phyloP scores from a whole-genome alignment of 2,329 filamentous ascomycete species.

The Volutella citrinella region DNA sequence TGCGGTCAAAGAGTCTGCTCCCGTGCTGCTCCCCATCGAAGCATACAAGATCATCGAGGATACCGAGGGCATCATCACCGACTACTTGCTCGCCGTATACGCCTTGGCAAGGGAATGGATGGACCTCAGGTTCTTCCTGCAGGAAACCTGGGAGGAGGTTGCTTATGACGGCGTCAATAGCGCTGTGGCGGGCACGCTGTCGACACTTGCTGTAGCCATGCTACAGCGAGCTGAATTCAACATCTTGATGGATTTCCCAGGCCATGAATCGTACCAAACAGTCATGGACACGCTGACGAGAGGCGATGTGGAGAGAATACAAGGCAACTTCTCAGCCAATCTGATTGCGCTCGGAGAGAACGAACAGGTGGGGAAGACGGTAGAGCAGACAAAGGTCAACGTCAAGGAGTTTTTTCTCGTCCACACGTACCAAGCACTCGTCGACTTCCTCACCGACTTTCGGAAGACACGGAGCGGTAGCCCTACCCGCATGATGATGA shows the following conservation, averaged over 20 bases:
- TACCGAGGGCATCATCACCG: slow-evolving; percentile 31
- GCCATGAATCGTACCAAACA: slow-evolving; percentile 40
- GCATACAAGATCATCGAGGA: slow-evolving; percentile 42
- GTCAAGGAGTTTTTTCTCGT: slow-evolving; percentile 42
- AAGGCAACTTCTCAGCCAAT: slow-evolving; percentile 6
- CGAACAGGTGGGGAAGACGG: slow-evolving; percentile 3
- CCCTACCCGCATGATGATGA: slow-evolving; percentile 42
- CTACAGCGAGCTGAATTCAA: slow-evolving; percentile 33
- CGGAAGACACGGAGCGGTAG: slow-evolving; percentile 42
- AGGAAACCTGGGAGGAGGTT: slow-evolving; percentile 41
- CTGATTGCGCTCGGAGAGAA: not conserved
- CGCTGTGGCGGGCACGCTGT: slow-evolving; percentile 42
- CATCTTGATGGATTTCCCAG: slow-evolving; percentile 46
- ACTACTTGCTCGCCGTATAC: slow-evolving; percentile 44
- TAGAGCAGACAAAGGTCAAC: slow-evolving; percentile 25
- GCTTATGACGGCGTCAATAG: slow-evolving; percentile 42
- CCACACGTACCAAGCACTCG: slow-evolving; percentile 39
- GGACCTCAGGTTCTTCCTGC: slow-evolving; percentile 36
- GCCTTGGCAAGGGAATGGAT: slow-evolving; percentile 35
- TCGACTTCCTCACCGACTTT: slow-evolving; percentile 45
- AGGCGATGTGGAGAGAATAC: slow-evolving; percentile 31
- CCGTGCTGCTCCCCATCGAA: slow-evolving; percentile 41
- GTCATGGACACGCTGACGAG: slow-evolving; percentile 39
- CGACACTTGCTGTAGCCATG: slow-evolving; percentile 40
- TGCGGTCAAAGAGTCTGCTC: slow-evolving; percentile 11